Evolutionary conservation across 2,329 filamentous ascomycete genomes (phyloP).

Genomic region (Fusarium odoratissimum): DNA sequence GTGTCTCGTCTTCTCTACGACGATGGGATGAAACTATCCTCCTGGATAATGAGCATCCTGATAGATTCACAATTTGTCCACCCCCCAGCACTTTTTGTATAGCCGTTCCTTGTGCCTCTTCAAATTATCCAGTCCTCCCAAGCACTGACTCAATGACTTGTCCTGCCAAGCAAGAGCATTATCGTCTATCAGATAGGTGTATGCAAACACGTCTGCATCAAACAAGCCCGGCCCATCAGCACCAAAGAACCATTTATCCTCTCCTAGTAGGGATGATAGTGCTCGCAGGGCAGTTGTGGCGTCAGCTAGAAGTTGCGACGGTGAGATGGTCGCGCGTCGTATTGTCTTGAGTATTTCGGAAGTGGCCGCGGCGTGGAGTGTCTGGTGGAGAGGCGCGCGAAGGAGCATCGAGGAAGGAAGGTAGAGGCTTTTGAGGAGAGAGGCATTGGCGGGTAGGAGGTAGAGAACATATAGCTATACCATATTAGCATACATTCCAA

Average conservation of each 20-base stretch:
- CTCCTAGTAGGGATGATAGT: conserved; percentile 56
- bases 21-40: not conserved
- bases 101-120: conserved; percentile 59
- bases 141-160: conserved; percentile 65
- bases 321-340: conserved; percentile 52
- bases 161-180: conserved; percentile 72
- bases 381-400: conserved; percentile 68
- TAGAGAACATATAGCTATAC: conserved; percentile 83
- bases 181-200: conserved; percentile 83
- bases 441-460: conserved; percentile 74
- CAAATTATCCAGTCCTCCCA: conserved; percentile 71
- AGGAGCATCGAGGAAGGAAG: conserved; percentile 75
- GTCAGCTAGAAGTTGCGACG: conserved; percentile 54
- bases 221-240: conserved; percentile 73
- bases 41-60: not conserved
- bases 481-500: conserved; percentile 4
- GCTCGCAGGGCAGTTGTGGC: conserved; percentile 60
- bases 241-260: conserved; percentile 62
- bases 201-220: conserved; percentile 90
- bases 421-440: conserved; percentile 78
- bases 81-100: conserved; percentile 48
- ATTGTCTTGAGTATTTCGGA: conserved; percentile 76
- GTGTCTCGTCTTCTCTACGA: not conserved
- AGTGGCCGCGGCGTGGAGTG: conserved; percentile 79
- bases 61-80: conserved; percentile 3